Evolutionary conservation across 768 basidiomycete species (phyloP), one percentile per base, ranked within the genome.

Genomic region (Wakefieldia striispora): DNA sequence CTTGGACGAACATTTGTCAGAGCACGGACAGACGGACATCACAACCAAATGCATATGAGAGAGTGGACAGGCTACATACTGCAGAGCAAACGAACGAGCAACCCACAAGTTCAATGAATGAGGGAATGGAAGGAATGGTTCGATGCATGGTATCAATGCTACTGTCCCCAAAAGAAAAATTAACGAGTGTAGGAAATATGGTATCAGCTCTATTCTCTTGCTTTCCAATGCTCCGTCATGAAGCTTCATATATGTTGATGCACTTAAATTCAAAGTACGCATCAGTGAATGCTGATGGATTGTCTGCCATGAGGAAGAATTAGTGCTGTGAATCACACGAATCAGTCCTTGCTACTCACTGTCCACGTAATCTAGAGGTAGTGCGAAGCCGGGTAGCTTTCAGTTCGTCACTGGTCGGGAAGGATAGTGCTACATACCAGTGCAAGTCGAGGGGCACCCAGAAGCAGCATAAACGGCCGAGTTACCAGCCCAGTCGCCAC

Each of bases 241-340:
- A 3, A 8, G 23, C 2, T 3, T 55, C 46, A 51, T 76, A 77
- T 23, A 77, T 60, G 24, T 68, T 57, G 13, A 77, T 56, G 16
- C 66, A 67, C 8, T 60, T 63, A 48, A 77, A 67, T 23, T 72
- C 59, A 58, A 75, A 77, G 56, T 72, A 77, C 0, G 76, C 73
- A 2, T 71, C 59, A 4, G 53, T 50, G 57, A 77, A 77, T 2
- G 73, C 75, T 3, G 54, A 38, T 3, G 76, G 76, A 40, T 71
- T 71, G 48, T 67, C 64, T 65, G 36, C 6, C 37, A 36, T 11
- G 9, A 39, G 37, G 35, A 9, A 14, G n/a, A 4, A 11, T 50
- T 10, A 55, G 47, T 10, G 21, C 23, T 9, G 16, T 10, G 1
- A n/a, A 11, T 4, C 13, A 13, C 21, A 21, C 19, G 41, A n/a